phyloP scores from a whole-genome alignment of 2,329 filamentous ascomycete genomes.

The Scedosporium apiospermum region DNA sequence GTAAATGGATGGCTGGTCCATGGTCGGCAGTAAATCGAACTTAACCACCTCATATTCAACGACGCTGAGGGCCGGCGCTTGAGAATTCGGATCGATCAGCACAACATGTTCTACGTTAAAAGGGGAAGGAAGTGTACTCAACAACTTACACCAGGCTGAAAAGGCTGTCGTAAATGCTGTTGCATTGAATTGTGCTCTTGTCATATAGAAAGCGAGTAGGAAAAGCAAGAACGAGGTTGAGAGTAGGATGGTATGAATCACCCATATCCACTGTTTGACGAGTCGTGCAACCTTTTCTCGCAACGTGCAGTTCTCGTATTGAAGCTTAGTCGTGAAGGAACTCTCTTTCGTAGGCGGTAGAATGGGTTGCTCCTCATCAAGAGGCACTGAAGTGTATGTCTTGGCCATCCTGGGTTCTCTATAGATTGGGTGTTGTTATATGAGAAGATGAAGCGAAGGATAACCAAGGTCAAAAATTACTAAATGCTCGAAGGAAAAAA shows the following conservation, averaged over 20 bases:
- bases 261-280: slow-evolving; percentile 27
- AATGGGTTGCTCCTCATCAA: slow-evolving; percentile 12
- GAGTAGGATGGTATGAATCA: slow-evolving; percentile 28
- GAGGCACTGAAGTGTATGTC: slow-evolving; percentile 9
- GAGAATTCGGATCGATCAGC: background rate
- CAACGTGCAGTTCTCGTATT: slow-evolving; percentile 15
- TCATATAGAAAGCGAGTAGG: slow-evolving; percentile 27
- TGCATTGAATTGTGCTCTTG: slow-evolving; percentile 19
- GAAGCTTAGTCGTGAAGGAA: background rate
- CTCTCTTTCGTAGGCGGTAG: background rate
- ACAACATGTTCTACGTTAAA: background rate
- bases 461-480: too few relatives aligned
- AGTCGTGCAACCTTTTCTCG: slow-evolving; percentile 10
- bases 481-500: too few relatives aligned
- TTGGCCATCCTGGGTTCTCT: slow-evolving; percentile 8
- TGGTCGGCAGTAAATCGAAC: slow-evolving; percentile 37
- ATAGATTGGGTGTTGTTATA: too few relatives aligned
- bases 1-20: slow-evolving; percentile 32
- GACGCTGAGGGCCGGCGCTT: slow-evolving; percentile 36
- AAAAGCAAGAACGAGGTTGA: slow-evolving; percentile 30
- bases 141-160: slow-evolving; percentile 32
- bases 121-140: background rate
- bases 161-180: slow-evolving; percentile 28
- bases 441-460: background rate
- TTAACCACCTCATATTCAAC: slow-evolving; percentile 39